Conservation (phyloP, 164 flowering plant species). For the Cinnamomum micranthum region DNA sequence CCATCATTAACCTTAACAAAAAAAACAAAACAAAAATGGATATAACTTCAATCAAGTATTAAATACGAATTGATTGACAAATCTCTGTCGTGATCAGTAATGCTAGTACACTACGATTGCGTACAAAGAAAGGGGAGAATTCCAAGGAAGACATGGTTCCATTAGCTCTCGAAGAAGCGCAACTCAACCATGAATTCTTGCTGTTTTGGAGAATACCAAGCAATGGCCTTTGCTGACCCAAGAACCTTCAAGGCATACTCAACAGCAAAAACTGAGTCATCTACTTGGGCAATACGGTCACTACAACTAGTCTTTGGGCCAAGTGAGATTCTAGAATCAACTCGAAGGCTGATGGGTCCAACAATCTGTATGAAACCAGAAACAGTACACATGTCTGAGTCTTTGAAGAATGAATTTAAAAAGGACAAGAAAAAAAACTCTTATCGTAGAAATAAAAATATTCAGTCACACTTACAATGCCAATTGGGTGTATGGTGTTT, state of each 20-base stretch:
- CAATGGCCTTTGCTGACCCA: slow-evolving; percentile 88
- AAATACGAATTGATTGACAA: no score
- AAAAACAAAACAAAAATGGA: neutral
- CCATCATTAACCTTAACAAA: neutral
- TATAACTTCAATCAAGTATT: no score
- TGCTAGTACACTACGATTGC: neutral
- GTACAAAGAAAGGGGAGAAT: neutral
- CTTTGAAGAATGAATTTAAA: neutral
- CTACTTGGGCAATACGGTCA: slow-evolving; percentile 23
- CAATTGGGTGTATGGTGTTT: neutral
- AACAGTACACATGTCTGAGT: neutral
- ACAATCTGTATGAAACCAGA: slow-evolving; percentile 44
- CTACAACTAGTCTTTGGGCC: slow-evolving; percentile 28
- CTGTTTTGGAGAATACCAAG: slow-evolving; percentile 86
- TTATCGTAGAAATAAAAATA: neutral
- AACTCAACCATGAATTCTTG: slow-evolving; percentile 86
- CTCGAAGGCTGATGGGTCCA: slow-evolving; percentile 79
- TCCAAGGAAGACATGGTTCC: neutral
- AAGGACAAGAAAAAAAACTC: no score
- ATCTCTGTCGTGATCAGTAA: no score
- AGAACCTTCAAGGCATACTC: slow-evolving; percentile 92
- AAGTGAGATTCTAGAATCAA: slow-evolving; percentile 57
- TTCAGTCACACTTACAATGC: neutral
- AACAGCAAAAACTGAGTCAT: slow-evolving; percentile 64
- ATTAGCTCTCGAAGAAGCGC: slow-evolving; percentile 55